Evolutionary conservation across 495 filamentous ascomycete genomes (phyloP), one percentile per base, ranked within the genome.

Genomic region (Bacidia rubella): DNA sequence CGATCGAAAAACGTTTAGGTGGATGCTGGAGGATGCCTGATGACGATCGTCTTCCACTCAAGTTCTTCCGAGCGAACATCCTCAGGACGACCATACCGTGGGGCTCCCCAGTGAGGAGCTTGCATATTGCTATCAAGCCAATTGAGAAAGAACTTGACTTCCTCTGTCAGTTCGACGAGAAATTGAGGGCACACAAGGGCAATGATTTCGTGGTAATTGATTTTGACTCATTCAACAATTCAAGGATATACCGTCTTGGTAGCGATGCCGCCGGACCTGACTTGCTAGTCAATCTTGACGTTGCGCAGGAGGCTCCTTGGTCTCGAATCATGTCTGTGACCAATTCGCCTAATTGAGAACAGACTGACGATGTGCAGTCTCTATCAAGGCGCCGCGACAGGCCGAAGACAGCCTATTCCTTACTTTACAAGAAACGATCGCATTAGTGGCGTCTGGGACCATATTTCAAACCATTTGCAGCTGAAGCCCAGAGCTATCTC

Each of bases 181-280:
- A 52, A 11, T 25, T 54, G 27, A 54, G 53, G 45, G 22, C 22
- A 2, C 50, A 56, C 11, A 40, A 27, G n/a, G 57, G 54, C 22
- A 62, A 62, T 46, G 59, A 62, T 43, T 62, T 62, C 21, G 20
- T 59, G 26, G 49, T 59, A 3, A 44, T 62, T 40, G 57, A 62
- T 35, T 59, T 57, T 27, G 59, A 59, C 39, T 41, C 51, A 11
- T 25, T 20, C 21, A 58, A 59, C n/a, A 49, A 47, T 10, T 48
- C 53, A 2, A 51, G 59, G 23, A 38, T 59, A 12, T 61, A 61
- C 32, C 50, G 59, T 20, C 42, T 61, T 20, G 59, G 59, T 2
- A 39, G 52, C 9, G n/a, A 53, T 2, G 59, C 57, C 9, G 32
- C 54, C 17, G 59, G 59, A 22, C 19, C 46, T 11, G 59, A 62